Evolutionary conservation across 2,329 filamentous ascomycete genomes (phyloP), one percentile per base, ranked within the genome.

Genomic region (Fusarium sp.): DNA sequence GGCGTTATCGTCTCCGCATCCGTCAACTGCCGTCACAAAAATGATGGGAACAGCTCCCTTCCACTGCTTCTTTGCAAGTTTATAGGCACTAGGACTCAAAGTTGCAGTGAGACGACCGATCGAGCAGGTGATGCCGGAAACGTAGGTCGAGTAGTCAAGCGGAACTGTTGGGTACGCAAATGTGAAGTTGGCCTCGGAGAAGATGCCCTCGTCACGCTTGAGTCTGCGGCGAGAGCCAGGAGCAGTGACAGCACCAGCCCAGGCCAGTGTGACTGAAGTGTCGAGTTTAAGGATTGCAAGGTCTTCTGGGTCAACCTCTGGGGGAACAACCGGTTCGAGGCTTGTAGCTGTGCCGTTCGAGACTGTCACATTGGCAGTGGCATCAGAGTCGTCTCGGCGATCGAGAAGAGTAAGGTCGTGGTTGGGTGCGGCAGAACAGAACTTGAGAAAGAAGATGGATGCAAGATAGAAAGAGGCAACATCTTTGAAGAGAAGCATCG

Each of bases 61-160:
- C 53, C 53, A 56, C 9, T 50, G 27, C 13, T 42, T 56, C 42
- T 56, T 56, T 36, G 53, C 53, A 19, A 31, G 42, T 3, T 13
- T 37, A 11, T 43, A 56, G 6, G 53, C 53, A 14, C 17, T 25
- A 27, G 6, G 14, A 47, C 19, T 56, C 9, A 56, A 17, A 14
- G 36, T 51, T 15, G 42, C 53, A 38, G 53, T 47, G 15, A 56
- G 47, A 14, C 13, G 13, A 25, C 32, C 44, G 3, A 6, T 14
- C 17, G 29, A 11, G 31, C 53, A 56, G 6, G 42, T 36, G 7
- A 56, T 37, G 31, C 27, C 36, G 6, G 47, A 38, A 31, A 56
- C 15, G 29, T 37, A 56, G 14, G 29, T 33, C 6, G 53, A 56
- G 14, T 56, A 37, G 37, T 56, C 53, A 29, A 56, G 53, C 7